Base-by-base conservation (phyloP, 495 filamentous ascomycete genomes). In the Penicillium diatomitis region DNA sequence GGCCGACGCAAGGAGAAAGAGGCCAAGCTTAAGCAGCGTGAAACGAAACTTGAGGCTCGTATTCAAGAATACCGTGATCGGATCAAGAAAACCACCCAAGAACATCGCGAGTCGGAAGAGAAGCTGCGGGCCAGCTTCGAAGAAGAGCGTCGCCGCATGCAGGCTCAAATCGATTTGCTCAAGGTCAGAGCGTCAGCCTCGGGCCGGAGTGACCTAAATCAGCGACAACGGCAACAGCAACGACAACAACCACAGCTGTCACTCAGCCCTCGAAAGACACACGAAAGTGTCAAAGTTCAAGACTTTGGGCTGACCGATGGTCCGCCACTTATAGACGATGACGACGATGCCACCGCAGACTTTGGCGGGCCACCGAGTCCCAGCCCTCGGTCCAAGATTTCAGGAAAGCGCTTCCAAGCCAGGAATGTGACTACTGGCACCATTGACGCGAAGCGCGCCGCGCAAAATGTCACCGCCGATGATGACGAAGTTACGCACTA, bases 1-100 rank as follows among this genome's bases (percentile, higher is more conserved):
- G 70, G 70, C 28, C 70, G 72, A 31, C 68, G 73, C 41, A 72
- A 76, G 47, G 75, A 77, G 39, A 70, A 70, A 44, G 74, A 78
- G 51, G 65, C 67, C n/a, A 72, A 66, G 35, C 58, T 75, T 32
- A 75, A 76, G 52, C 62, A 73, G 44, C 66, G 71, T 45, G 72
- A 75, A 41, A 56, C 64, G 20, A 77, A 70, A 48, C 49, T 73
- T 30, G 75, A 76, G 46, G 61, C 63, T 11, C 69, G 68, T 37
- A 70, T 73, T 10, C 68, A 76, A 45, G 68, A 71, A 43, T 76
- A 70, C 49, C 66, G 70, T 32, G 66, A 69, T 20, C 62, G 65
- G 3, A 50, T 76, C 32, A 73, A 67, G 47, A 58, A 54, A 31
- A 46, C 57, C 9, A 54, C 62, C 2, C 61, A 68, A 32, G 61